phyloP scores from a whole-genome alignment of 768 basidiomycete species.

The Rhodotorula toruloides region DNA sequence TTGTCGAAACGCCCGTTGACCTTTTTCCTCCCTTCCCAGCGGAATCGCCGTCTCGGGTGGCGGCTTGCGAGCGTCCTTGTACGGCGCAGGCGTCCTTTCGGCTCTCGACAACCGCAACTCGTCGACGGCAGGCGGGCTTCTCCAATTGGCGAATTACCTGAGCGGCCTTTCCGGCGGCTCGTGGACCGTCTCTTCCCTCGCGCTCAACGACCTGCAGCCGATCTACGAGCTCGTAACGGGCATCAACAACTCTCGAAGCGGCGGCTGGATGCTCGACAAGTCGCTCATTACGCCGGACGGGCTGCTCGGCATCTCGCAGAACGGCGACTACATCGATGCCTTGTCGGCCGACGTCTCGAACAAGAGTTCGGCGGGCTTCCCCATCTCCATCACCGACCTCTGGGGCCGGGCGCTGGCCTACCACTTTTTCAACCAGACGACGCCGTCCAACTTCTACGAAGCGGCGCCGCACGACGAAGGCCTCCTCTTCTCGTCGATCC shows the following conservation, averaged over 20 bases:
- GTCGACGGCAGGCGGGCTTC: constrained; percentile 59
- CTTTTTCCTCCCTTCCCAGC: constrained; percentile 47
- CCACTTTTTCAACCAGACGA: constrained; percentile 51
- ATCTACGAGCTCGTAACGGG: constrained; percentile 45
- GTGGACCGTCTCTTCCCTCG: constrained; percentile 51
- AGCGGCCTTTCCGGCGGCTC: constrained; percentile 54
- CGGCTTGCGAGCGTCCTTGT: constrained; percentile 64
- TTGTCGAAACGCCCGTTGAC: too few species aligned
- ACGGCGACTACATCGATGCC: constrained; percentile 52
- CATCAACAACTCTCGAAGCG: constrained; percentile 42
- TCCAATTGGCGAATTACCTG: constrained; percentile 67
- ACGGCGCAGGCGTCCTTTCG: constrained; percentile 58
- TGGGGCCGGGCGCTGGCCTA: constrained; percentile 61
- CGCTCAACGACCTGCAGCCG: constrained; percentile 61
- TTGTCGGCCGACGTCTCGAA: constrained; percentile 26
- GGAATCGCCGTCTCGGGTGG: constrained; percentile 68
- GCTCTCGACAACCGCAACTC: constrained; percentile 63
- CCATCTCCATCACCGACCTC: constrained; percentile 33
- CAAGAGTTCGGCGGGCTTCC: constrained; percentile 40
- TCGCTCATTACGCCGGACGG: constrained; percentile 57
- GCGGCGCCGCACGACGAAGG: constrained; percentile 62
- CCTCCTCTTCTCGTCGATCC: constrained; percentile 50
- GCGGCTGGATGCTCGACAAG: constrained; percentile 59
- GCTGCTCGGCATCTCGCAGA: constrained; percentile 51
- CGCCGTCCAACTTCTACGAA: not conserved